Evolutionary conservation across 306 rosid genomes (phyloP).

Genomic region (Inga laurina): DNA sequence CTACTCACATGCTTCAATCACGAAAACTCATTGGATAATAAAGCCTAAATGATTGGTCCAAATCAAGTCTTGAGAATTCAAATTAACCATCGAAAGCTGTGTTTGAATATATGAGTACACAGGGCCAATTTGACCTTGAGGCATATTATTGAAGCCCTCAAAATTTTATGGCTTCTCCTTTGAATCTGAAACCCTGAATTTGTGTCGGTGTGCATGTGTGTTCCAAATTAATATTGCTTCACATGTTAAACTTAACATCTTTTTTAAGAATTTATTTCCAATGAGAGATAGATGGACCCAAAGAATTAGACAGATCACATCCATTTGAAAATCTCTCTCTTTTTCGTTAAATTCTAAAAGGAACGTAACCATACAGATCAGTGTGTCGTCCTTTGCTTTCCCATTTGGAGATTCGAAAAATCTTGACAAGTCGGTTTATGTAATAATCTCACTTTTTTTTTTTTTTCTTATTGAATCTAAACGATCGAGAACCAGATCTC

Average conservation of each 20-base stretch:
- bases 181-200: constrained; percentile 28
- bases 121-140: constrained; percentile 42
- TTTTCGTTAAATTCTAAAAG: background rate
- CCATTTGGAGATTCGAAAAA: constrained; percentile 25
- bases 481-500: constrained; percentile 22
- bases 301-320: constrained; percentile 1
- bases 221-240: background rate
- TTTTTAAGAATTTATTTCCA: background rate
- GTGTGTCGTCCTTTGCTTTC: constrained; percentile 17
- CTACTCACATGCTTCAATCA: constrained; percentile 46
- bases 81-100: constrained; percentile 33
- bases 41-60: constrained; percentile 33
- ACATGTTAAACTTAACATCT: background rate
- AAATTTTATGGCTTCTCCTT: constrained; percentile 10
- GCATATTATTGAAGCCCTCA: constrained; percentile 27
- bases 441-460: background rate
- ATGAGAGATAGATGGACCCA: constrained; percentile 17
- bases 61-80: background rate
- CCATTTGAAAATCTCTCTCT: background rate
- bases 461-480: background rate
- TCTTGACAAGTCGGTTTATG: constrained; percentile 9
- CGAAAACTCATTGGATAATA: constrained; percentile 1
- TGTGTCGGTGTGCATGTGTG: constrained; percentile 26
- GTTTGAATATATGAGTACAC: constrained; percentile 32
- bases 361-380: background rate